These are phyloP conservation scores for Collybiopsis luxurians DNA, from an alignment of 768 basidiomycete species.

Conservation along the genomic window DNA sequence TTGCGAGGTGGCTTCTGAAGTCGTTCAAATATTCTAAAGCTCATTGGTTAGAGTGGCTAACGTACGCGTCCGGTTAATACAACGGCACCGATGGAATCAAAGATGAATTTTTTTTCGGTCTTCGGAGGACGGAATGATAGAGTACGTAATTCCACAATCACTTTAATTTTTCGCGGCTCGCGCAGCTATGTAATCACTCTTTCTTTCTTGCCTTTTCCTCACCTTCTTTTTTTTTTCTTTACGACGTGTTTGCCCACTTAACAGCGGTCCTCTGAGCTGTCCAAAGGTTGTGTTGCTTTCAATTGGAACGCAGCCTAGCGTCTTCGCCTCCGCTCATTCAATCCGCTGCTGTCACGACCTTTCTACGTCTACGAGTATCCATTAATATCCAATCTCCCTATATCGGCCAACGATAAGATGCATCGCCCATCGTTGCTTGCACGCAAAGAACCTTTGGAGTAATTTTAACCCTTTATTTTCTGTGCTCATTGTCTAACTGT, in stretches of 20 bases:
- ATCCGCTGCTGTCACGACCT: neutral
- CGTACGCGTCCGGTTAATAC: too few relatives aligned
- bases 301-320: neutral
- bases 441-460: conserved; percentile 34
- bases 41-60: too few relatives aligned
- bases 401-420: conserved; percentile 17
- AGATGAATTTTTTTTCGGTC: too few relatives aligned
- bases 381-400: neutral
- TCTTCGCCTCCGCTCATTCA: neutral
- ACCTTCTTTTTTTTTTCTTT: neutral
- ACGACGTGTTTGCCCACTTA: neutral
- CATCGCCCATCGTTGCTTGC: conserved; percentile 30
- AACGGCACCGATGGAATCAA: too few relatives aligned
- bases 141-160: neutral
- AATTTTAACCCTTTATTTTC: conserved; percentile 11
- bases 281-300: too few relatives aligned
- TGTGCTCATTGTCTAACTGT: neutral
- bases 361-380: conserved; percentile 9
- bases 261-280: neutral
- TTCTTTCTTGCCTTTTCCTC: neutral
- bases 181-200: neutral
- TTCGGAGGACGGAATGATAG: neutral
- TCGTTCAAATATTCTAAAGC: too few relatives aligned
- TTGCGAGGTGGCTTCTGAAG: too few relatives aligned
- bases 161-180: neutral